Base-by-base conservation (phyloP, 371 early-diverging fungal species). In the Sporodiniella umbellata region DNA sequence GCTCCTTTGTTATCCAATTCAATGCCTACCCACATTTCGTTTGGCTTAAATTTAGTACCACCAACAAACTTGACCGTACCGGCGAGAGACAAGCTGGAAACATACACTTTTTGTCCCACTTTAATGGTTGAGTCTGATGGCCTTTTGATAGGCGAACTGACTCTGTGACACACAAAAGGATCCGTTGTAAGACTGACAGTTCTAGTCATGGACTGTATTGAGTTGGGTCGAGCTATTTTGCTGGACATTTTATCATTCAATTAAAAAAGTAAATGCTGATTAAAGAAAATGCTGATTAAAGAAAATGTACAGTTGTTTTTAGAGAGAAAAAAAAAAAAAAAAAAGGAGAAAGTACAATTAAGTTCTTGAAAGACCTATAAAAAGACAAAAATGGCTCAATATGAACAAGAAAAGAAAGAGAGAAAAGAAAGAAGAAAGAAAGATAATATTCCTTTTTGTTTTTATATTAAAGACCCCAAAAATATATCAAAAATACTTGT, bases 1-100 rank as follows among this genome's bases (percentile, higher is more conserved):
- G 78, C 70, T 19, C 87, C 89, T n/a, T 58, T 64, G 17, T 66
- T 49, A 48, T 90, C 90, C 4, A 92, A 71, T 59, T 88, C 88
- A 37, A 92, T 79, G 12, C 93, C 93, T 10, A 87, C 87, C 92
- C 92, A 92, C 4, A 74, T 51, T 10, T 91, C 91, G 18, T 49
- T 40, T 2, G 38, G 25, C 12, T 31, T 55, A 35, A 62, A 57
- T 25, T 42, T 48, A 4, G 38, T 48, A 25, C 53, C 51, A 2
- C 62, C 62, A 33, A 80, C 28, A 45, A 66, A 90, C 31, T 80
- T 73, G 24, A 90, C 68, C n/a, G 75, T 81, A 17, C 90, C 90
- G 24, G 28, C 21, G 7, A 54, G 6, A 14, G 17, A 19, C 8
- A 51, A 21, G 14, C 44, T 43, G 11, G 38, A 18, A 24, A 58